Conservation (phyloP, 2,329 filamentous ascomycete species). For the Pleochaeta shiraiana region DNA sequence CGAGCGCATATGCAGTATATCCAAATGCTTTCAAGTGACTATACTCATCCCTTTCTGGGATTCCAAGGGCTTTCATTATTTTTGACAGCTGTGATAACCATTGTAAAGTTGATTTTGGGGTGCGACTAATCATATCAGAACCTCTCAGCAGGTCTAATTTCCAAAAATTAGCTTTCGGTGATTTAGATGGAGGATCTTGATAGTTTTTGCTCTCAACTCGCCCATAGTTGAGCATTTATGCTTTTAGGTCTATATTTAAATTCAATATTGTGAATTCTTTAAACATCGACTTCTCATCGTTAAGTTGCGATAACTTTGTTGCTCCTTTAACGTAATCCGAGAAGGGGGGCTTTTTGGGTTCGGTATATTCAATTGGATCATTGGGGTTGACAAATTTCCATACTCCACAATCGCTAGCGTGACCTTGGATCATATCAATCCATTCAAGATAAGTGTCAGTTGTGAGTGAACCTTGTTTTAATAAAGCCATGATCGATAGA, state of each 20-base stretch:
- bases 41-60: not conserved
- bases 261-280: not conserved
- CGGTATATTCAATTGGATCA: not conserved
- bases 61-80: not conserved
- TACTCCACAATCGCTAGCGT: not conserved
- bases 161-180: not conserved
- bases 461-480: not conserved
- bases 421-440: conserved; percentile 3
- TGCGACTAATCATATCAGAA: not conserved
- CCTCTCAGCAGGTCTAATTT: not conserved
- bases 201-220: not conserved
- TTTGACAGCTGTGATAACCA: not conserved
- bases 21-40: not conserved
- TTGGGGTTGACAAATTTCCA: not conserved
- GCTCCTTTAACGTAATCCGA: not conserved
- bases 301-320: not conserved
- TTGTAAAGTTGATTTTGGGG: not conserved
- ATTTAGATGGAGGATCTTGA: not conserved
- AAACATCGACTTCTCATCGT: not conserved
- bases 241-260: not conserved
- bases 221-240: not conserved
- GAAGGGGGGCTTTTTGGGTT: not conserved
- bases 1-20: not conserved
- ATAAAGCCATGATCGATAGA: not conserved
- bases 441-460: not conserved